These are phyloP conservation scores for Polytrichum formosum DNA, from an alignment of 225 moss, liverwort and hornwort genomes.

Conservation along the genomic window DNA sequence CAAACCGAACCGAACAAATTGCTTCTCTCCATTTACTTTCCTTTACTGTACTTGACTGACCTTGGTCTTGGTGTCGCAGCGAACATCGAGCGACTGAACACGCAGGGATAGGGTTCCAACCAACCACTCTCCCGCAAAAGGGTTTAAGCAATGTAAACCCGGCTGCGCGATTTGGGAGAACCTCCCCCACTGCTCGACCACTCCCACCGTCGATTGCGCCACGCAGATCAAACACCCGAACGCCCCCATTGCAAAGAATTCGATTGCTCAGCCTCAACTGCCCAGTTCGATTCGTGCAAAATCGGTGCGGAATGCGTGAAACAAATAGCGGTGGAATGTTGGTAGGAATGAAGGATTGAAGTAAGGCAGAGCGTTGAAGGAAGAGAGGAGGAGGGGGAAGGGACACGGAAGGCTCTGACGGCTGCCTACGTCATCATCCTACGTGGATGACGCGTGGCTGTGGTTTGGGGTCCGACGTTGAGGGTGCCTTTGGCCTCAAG, in stretches of 20 bases:
- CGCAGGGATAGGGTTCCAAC: constrained; percentile 76
- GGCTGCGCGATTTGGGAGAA: constrained; percentile 83
- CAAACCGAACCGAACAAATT: not conserved
- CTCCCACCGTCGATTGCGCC: constrained; percentile 67
- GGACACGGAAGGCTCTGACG: too few species aligned
- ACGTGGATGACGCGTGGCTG: too few species aligned
- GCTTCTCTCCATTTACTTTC: not conserved
- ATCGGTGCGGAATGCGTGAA: too few species aligned
- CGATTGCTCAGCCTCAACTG: too few species aligned
- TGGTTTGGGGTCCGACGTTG: too few species aligned
- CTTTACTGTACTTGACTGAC: constrained; percentile 18
- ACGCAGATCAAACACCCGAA: constrained; percentile 53
- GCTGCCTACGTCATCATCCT: too few species aligned
- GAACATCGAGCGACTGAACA: constrained; percentile 92
- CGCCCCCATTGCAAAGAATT: constrained; percentile 20
- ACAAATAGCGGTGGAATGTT: too few species aligned
- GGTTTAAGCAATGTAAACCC: constrained; percentile 79
- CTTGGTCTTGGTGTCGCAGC: constrained; percentile 96
- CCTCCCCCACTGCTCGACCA: constrained; percentile 90
- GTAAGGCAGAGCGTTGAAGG: too few species aligned
- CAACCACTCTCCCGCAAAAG: constrained; percentile 69
- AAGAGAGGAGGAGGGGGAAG: too few species aligned
- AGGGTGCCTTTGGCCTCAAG: too few species aligned
- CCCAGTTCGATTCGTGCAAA: too few species aligned
- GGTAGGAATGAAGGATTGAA: too few species aligned